phyloP scores from a whole-genome alignment of 306 rosid genomes.

The Castanea crenata region DNA sequence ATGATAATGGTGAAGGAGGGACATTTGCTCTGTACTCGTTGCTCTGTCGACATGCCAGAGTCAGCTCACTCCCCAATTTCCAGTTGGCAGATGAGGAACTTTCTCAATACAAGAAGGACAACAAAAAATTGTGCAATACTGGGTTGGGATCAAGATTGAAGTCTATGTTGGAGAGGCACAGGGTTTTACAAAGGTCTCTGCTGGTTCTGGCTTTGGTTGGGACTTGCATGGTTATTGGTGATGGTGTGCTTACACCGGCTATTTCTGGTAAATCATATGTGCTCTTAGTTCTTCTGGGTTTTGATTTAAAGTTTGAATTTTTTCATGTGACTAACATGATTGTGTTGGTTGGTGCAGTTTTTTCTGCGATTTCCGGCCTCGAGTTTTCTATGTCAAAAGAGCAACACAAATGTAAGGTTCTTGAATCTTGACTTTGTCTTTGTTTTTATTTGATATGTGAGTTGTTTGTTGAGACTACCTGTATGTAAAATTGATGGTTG shows the following conservation, averaged over 20 bases:
- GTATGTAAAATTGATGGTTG: background rate
- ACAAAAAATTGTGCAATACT: constrained; percentile 15
- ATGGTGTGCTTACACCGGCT: constrained; percentile 92
- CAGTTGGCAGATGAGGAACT: constrained; percentile 78
- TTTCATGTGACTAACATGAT: constrained; percentile 17
- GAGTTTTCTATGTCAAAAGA: constrained; percentile 80
- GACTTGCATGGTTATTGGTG: constrained; percentile 96
- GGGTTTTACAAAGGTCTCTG: constrained; percentile 68
- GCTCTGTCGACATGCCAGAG: constrained; percentile 80
- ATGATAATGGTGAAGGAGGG: constrained; percentile 98
- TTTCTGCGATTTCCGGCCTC: constrained; percentile 95
- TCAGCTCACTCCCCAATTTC: constrained; percentile 67
- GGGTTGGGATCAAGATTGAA: constrained; percentile 49
- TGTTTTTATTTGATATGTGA: background rate
- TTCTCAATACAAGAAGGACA: constrained; percentile 54
- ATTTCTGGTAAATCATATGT: constrained; percentile 59
- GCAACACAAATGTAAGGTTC: constrained; percentile 72
- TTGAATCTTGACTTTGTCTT: background rate
- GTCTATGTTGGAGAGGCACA: constrained; percentile 59
- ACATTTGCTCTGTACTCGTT: constrained; percentile 90
- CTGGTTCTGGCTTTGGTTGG: constrained; percentile 91
- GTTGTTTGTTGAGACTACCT: constrained; percentile 13
- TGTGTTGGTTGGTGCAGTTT: constrained; percentile 57
- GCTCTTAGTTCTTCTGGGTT: background rate
- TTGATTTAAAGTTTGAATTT: constrained; percentile 3